Conservation (phyloP, 805 yeast species). For the Yarrowia porcina region DNA sequence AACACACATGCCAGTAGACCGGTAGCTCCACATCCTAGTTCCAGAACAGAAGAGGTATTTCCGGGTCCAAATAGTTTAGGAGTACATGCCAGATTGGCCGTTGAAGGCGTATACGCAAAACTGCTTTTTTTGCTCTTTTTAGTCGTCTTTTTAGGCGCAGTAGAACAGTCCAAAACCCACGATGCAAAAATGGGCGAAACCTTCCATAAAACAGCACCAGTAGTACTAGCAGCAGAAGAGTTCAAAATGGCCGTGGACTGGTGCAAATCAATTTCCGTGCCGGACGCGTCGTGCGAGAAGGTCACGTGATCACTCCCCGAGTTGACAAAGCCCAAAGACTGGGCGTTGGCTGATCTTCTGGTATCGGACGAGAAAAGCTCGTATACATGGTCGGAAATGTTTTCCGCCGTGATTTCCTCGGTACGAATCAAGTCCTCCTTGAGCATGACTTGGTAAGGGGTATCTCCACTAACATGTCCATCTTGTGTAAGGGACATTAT, state of each 20-base stretch:
- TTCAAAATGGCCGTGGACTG: slow-evolving; percentile 13
- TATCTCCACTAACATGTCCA: neutral
- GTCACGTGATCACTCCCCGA: neutral
- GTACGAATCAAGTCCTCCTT: slow-evolving; percentile 4
- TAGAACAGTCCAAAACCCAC: slow-evolving; percentile 45
- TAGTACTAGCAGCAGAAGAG: slow-evolving; percentile 38
- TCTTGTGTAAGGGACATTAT: slow-evolving; percentile 22
- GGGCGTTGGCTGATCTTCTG: neutral
- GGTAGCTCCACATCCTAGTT: slow-evolving; percentile 61
- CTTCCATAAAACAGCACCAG: slow-evolving; percentile 66
- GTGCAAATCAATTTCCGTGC: slow-evolving; percentile 1
- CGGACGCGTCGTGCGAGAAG: slow-evolving; percentile 1
- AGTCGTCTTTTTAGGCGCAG: neutral
- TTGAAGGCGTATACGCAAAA: neutral
- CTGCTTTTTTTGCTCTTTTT: neutral
- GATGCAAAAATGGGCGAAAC: slow-evolving; percentile 49
- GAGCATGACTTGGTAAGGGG: neutral
- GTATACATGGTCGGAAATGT: slow-evolving; percentile 9
- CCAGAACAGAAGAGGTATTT: slow-evolving; percentile 43
- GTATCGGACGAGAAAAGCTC: neutral
- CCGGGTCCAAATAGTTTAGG: slow-evolving; percentile 8
- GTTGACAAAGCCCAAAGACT: slow-evolving; percentile 4
- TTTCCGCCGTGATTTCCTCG: neutral
- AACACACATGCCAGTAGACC: slow-evolving; percentile 48
- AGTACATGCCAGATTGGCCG: neutral